phyloP scores from a whole-genome alignment of 192 early-diverging fungal genomes.

The Allomyces macrogynus region DNA sequence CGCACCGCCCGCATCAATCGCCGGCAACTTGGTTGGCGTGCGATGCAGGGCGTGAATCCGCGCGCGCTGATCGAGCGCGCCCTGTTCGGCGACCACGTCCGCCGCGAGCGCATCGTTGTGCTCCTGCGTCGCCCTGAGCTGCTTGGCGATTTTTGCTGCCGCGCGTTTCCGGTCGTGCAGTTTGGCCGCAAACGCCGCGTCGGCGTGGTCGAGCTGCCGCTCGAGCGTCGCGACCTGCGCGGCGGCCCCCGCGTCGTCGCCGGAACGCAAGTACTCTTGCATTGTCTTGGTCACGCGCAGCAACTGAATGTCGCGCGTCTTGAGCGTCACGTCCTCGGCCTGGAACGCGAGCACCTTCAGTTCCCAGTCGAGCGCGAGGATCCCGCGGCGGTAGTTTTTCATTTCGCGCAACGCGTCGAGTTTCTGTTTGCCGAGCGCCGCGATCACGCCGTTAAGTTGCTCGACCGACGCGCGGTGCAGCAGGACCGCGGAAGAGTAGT shows the following conservation, averaged over 20 bases:
- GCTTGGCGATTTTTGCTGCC: slow-evolving; percentile 10
- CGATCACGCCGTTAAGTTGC: slow-evolving; percentile 26
- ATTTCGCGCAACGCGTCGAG: slow-evolving; percentile 39
- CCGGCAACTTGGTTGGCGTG: neutral
- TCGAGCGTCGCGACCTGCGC: slow-evolving; percentile 29
- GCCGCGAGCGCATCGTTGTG: slow-evolving; percentile 14
- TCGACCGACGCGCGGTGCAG: slow-evolving; percentile 31
- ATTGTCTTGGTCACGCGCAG: slow-evolving; percentile 39
- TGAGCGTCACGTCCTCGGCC: slow-evolving; percentile 28
- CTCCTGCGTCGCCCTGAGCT: slow-evolving; percentile 17
- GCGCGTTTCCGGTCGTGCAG: slow-evolving; percentile 16
- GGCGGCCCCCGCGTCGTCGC: slow-evolving; percentile 28
- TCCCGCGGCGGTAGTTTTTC: slow-evolving; percentile 39
- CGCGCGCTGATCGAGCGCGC: neutral
- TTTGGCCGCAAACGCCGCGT: slow-evolving; percentile 23
- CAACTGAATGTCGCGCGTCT: slow-evolving; percentile 36
- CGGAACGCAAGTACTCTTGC: slow-evolving; percentile 36
- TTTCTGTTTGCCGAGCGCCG: slow-evolving; percentile 24
- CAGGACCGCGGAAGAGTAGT: slow-evolving; percentile 29
- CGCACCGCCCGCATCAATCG: neutral
- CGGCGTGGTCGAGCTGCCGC: slow-evolving; percentile 9
- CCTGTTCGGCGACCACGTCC: neutral
- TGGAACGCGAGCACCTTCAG: slow-evolving; percentile 43
- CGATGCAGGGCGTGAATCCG: no score
- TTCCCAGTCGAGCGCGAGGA: slow-evolving; percentile 44